Evolutionary conservation across 2,329 filamentous ascomycete species (phyloP), one percentile per base, ranked within the genome.

Genomic region (Bipolaris sorokiniana): DNA sequence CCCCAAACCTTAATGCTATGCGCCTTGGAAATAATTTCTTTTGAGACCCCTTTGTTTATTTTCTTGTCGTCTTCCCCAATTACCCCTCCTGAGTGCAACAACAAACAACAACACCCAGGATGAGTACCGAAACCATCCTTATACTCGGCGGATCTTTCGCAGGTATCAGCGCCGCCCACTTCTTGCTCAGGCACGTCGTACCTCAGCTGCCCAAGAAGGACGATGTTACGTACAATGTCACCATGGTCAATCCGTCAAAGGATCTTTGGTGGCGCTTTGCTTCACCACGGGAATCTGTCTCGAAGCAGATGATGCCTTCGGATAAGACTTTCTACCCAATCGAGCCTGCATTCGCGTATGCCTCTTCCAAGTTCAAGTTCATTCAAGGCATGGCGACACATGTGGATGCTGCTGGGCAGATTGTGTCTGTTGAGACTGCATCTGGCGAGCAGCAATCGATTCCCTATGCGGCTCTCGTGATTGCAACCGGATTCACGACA

Each of bases 221-320:
- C 20, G 64, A 69, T 46, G 64, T 61, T 20, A 76, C 77, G 10
- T 83, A 84, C 69, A 84, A 83, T 59, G 74, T 88, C 36, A 81
- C 81, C 20, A 73, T 88, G 11, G 78, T 88, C 62, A 82, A 84
- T 50, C 83, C 84, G 1, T 81, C 81, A 7, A 79, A 79, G 15
- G 78, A 81, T 38, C 82, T 85, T 73, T 87, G 77, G 75, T 86
- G 79, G 75, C 80, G 81, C 51, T 76, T 84, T 41, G 83, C 80
- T 2, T 80, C 81, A 2, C 85, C 85, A 0, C 79, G 86, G 20
- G 80, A 81, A 23, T 67, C 84, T 38, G 80, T 81, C n/a, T 83
- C 81, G 34, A 79, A 82, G 16, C 70, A 79, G 10, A 73, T 82
- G 48, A 80, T 86, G 61, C 78, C 77, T 2, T 64, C 79, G 13